Conservation (phyloP, 768 basidiomycete species). For the Phlegmacium glaucopus region DNA sequence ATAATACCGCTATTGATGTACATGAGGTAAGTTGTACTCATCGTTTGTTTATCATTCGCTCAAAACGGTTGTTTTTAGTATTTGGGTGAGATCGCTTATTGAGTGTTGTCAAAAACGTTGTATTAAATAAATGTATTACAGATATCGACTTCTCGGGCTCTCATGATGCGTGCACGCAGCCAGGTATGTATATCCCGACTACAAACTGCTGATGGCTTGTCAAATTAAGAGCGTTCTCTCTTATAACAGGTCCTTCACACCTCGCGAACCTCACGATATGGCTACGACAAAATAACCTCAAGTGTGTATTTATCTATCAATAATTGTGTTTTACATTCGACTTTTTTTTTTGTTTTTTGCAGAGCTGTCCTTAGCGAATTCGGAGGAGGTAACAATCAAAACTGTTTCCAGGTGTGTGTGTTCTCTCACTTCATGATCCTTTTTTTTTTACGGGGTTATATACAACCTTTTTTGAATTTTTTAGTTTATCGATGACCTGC, state of each 20-base stretch:
- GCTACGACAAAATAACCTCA: constrained; percentile 39
- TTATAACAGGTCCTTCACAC: constrained; percentile 31
- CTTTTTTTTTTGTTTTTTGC: too few relatives aligned
- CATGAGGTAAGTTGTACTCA: too few relatives aligned
- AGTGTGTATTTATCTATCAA: too few relatives aligned
- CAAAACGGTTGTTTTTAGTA: too few relatives aligned
- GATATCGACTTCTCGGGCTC: constrained; percentile 42
- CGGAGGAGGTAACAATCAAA: constrained; percentile 40
- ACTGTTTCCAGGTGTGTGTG: too few relatives aligned
- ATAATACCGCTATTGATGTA: constrained; percentile 43
- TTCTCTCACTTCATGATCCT: too few relatives aligned
- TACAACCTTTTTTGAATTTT: too few relatives aligned
- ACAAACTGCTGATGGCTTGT: not conserved
- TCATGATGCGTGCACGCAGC: constrained; percentile 41
- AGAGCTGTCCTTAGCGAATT: constrained; percentile 44
- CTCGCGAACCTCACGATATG: constrained; percentile 39
- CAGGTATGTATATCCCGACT: constrained; percentile 21
- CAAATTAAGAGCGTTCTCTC: not conserved
- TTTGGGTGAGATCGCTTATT: constrained; percentile 11
- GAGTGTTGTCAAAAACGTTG: too few relatives aligned
- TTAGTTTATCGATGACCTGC: constrained; percentile 37
- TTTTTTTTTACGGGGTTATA: too few relatives aligned
- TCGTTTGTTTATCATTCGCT: too few relatives aligned
- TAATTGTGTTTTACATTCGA: too few relatives aligned
- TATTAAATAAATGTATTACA: too few relatives aligned